Conservation (phyloP, 306 rosid species). For the Quercus aquifolioides region DNA sequence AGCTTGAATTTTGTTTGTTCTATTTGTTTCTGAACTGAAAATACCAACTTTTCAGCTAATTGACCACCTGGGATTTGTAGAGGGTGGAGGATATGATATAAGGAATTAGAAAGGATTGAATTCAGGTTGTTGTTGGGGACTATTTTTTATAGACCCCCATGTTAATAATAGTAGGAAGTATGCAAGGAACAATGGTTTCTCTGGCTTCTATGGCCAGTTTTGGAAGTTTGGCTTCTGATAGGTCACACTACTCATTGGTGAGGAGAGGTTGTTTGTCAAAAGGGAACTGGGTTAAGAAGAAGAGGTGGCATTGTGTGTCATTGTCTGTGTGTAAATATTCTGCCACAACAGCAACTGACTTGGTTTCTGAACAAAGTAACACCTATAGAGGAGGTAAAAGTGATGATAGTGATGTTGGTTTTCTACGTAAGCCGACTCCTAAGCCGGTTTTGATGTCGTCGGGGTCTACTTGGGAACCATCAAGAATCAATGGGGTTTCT, state of each 20-base stretch:
- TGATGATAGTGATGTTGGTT: conserved; percentile 47
- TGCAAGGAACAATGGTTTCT: conserved; percentile 84
- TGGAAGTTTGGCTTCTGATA: conserved; percentile 58
- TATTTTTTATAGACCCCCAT: conserved; percentile 18
- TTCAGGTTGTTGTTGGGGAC: conserved; percentile 11
- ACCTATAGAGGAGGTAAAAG: conserved; percentile 42
- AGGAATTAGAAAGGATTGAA: conserved; percentile 9
- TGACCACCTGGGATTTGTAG: neutral
- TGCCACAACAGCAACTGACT: conserved; percentile 71
- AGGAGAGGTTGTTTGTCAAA: conserved; percentile 69
- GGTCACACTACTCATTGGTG: conserved; percentile 50
- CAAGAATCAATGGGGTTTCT: conserved; percentile 26
- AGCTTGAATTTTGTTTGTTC: conserved; percentile 13
- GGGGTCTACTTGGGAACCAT: conserved; percentile 38
- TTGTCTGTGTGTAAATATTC: conserved; percentile 85
- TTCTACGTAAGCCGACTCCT: conserved; percentile 79
- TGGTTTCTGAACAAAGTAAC: conserved; percentile 65
- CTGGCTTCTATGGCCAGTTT: conserved; percentile 70
- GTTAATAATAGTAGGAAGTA: conserved; percentile 59
- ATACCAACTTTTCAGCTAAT: neutral
- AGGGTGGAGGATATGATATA: conserved; percentile 13
- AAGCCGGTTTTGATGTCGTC: conserved; percentile 73
- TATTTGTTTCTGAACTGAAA: neutral
- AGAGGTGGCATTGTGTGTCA: conserved; percentile 73
- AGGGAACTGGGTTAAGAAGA: conserved; percentile 47